A percentile compares a stretch with the other conserved stretches of the same genome.
These are phyloP conservation scores for Pleomassaria siparia DNA, from an alignment of 2,329 filamentous ascomycete genomes.

Conservation along the genomic window DNA sequence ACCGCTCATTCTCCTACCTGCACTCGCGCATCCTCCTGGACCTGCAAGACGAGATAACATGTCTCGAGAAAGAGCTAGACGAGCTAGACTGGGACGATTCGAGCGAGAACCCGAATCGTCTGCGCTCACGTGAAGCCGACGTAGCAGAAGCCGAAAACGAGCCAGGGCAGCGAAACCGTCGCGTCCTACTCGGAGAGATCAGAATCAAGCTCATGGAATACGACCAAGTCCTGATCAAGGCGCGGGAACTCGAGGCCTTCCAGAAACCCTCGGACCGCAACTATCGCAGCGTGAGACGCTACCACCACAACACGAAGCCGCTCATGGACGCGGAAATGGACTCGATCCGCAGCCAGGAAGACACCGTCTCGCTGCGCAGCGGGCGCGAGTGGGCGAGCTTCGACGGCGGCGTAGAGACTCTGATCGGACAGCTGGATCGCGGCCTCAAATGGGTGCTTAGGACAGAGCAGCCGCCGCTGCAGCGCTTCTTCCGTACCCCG, in stretches of 20 bases:
- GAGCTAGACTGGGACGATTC: constrained; percentile 34
- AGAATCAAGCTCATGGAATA: constrained; percentile 38
- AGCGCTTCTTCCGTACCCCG: constrained; percentile 44
- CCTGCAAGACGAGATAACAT: constrained; percentile 42
- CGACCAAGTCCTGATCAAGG: constrained; percentile 45
- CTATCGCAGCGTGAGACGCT: constrained; percentile 42
- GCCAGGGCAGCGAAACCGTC: constrained; percentile 21
- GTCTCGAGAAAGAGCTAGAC: constrained; percentile 42
- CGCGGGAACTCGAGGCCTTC: constrained; percentile 39
- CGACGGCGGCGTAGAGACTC: constrained; percentile 42
- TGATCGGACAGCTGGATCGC: constrained; percentile 30
- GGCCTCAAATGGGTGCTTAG: constrained; percentile 24
- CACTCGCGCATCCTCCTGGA: constrained; percentile 43
- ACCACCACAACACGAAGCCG: constrained; percentile 39
- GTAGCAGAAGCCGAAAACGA: constrained; percentile 16
- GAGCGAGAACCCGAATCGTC: constrained; percentile 23
- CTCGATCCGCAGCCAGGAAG: constrained; percentile 45
- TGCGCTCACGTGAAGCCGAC: constrained; percentile 32
- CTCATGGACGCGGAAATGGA: constrained; percentile 39
- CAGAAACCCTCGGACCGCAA: constrained; percentile 44
- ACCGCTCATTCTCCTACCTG: constrained; percentile 44
- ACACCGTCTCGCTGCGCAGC: constrained; percentile 42
- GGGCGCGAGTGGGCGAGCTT: constrained; percentile 47
- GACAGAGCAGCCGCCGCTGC: constrained; percentile 23
- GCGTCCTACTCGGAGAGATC: constrained; percentile 34